phyloP scores from a whole-genome alignment of 2,329 filamentous ascomycete genomes.

The Trichoderma asperellum region DNA sequence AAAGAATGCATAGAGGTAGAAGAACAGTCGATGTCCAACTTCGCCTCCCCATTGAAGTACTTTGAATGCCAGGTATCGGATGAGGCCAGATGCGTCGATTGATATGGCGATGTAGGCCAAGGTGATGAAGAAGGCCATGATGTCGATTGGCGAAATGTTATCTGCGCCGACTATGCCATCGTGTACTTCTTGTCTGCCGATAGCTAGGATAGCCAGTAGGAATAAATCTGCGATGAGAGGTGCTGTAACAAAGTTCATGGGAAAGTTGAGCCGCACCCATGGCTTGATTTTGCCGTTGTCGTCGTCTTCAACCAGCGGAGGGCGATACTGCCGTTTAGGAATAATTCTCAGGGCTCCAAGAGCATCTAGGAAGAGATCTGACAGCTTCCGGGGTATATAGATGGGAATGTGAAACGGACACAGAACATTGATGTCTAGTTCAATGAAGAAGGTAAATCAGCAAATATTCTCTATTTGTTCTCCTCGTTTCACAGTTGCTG shows the following conservation, averaged over 20 bases:
- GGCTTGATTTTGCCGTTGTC: constrained; percentile 39
- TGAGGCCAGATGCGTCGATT: constrained; percentile 74
- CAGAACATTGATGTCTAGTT: constrained; percentile 68
- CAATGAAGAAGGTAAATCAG: constrained; percentile 9
- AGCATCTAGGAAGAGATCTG: constrained; percentile 48
- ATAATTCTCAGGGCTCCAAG: constrained; percentile 54
- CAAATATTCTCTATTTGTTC: not conserved
- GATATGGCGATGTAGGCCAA: constrained; percentile 78
- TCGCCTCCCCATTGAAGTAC: constrained; percentile 69
- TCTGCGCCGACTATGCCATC: constrained; percentile 69
- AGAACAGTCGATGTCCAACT: constrained; percentile 69
- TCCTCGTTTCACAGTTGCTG: not conserved
- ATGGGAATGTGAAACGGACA: constrained; percentile 70
- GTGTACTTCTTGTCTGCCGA: constrained; percentile 67
- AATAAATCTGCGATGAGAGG: constrained; percentile 73
- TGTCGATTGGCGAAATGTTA: constrained; percentile 70
- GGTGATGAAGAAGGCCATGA: constrained; percentile 75
- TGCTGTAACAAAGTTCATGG: constrained; percentile 72
- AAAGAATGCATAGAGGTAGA: constrained; percentile 75
- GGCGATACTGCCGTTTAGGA: constrained; percentile 42
- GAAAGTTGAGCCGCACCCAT: constrained; percentile 60
- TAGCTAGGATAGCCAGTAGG: constrained; percentile 69
- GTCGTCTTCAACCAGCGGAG: constrained; percentile 33
- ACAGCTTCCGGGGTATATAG: constrained; percentile 58
- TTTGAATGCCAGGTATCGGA: constrained; percentile 70